Evolutionary conservation across 495 filamentous ascomycete genomes (phyloP), one percentile per base, ranked within the genome.

Genomic region (Aspergillus sclerotioniger): DNA sequence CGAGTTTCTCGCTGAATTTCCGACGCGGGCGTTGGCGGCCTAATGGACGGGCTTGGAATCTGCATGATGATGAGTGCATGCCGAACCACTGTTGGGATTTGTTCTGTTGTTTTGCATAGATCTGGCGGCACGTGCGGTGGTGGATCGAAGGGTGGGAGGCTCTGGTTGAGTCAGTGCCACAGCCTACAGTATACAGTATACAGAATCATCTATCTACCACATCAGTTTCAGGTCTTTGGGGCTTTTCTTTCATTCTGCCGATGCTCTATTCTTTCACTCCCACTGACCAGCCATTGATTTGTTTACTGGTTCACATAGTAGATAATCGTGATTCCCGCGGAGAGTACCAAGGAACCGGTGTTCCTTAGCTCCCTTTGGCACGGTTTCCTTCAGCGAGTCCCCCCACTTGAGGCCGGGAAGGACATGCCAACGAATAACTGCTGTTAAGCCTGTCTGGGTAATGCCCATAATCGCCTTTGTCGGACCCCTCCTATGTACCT

Each of bases 321-420:
- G n/a, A n/a, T n/a, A n/a, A n/a, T n/a, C n/a, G 5, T 25, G 2
- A 25, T 37, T 33, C 28, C 12, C 53, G 25, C 43, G 29, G 51
- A 17, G 8, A 47, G 60, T 62, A 58, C 63, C 63, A 59, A 58
- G 57, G 60, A 58, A 59, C 58, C 56, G 33, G 53, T 13, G 46
- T 12, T 50, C 39, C 58, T 56, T 59, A 64, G 57, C 50, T 61
- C 58, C 54, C 4, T 54, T 16, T 20, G 46, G 16, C 19, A 10
- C 39, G n/a, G 16, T 17, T 50, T 21, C n/a, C 17, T 25, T 48
- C 19, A 6, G 19, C 19, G 17, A n/a, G 44, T 7, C 37, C 63
- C 63, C 63, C 63, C 63, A 62, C 63, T 61, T 58, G 52, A 48
- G 39, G 52, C 17, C 25, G 25, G 25, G 25, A 25, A 25, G 52